A percentile compares a stretch with the other conserved stretches of the same genome.
Conservation (phyloP, 805 yeast species). For the Candida berthetii region DNA sequence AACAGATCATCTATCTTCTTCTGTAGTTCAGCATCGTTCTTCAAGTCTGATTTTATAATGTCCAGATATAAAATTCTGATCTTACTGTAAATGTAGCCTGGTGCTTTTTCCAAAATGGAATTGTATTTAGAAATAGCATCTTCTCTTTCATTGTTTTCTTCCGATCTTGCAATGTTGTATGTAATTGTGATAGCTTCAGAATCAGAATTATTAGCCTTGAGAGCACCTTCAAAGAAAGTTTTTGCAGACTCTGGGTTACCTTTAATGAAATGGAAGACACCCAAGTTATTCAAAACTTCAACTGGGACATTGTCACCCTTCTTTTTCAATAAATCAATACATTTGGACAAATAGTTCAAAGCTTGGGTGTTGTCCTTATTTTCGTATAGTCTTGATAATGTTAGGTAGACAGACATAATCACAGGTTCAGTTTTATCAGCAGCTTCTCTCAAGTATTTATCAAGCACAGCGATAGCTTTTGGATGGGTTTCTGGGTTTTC, state of each 20-base stretch:
- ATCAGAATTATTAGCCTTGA: conserved; percentile 22
- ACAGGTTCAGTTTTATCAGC: conserved; percentile 53
- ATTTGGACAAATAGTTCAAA: conserved; percentile 52
- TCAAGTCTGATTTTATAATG: conserved; percentile 38
- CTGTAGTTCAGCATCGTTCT: conserved; percentile 33
- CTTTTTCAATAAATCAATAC: conserved; percentile 41
- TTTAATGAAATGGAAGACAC: conserved; percentile 70
- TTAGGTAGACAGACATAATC: conserved; percentile 56
- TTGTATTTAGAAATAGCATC: conserved; percentile 36
- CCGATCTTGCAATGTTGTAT: conserved; percentile 75
- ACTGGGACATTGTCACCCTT: conserved; percentile 33
- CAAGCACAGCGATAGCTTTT: conserved; percentile 60
- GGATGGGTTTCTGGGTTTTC: conserved; percentile 19
- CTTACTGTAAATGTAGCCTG: conserved; percentile 70
- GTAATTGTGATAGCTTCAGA: conserved; percentile 37
- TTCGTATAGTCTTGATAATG: conserved; percentile 69
- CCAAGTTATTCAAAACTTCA: conserved; percentile 75
- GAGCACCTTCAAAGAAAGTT: conserved; percentile 46
- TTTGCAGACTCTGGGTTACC: conserved; percentile 55
- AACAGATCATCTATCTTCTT: conserved; percentile 52
- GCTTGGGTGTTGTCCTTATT: conserved; percentile 61
- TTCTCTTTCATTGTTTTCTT: conserved; percentile 37
- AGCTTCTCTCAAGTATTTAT: conserved; percentile 61
- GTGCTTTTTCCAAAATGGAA: conserved; percentile 49
- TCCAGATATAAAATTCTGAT: conserved; percentile 64